Conservation (phyloP, 805 yeast genomes). For the Pichia kluyveri region DNA sequence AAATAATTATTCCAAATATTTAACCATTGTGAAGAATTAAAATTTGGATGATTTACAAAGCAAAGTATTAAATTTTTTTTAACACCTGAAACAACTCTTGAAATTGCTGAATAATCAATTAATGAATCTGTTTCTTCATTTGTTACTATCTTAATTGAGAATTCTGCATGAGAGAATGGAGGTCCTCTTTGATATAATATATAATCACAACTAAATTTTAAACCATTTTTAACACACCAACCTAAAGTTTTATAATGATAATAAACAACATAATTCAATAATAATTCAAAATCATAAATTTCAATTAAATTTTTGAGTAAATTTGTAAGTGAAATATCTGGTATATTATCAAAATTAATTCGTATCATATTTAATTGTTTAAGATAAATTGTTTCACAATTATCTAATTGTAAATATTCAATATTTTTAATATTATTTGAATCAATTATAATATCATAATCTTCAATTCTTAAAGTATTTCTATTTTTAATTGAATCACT, state of each 20-base stretch:
- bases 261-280: constrained; percentile 60
- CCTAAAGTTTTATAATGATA: constrained; percentile 84
- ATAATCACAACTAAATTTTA: constrained; percentile 86
- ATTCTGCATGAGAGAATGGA: constrained; percentile 91
- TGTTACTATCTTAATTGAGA: constrained; percentile 37
- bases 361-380: constrained; percentile 30
- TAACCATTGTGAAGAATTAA: constrained; percentile 20
- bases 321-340: background rate
- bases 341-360: constrained; percentile 2
- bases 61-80: constrained; percentile 65
- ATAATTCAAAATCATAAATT: constrained; percentile 9
- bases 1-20: constrained; percentile 8
- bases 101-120: constrained; percentile 58
- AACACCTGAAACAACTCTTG: constrained; percentile 82
- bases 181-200: constrained; percentile 86
- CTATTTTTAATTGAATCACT: too few species aligned
- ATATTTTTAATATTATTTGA: constrained; percentile 19
- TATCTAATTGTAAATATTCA: constrained; percentile 60
- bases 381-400: constrained; percentile 68
- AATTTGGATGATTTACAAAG: constrained; percentile 50
- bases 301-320: constrained; percentile 12
- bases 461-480: constrained; percentile 26
- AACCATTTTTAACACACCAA: constrained; percentile 90
- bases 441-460: constrained; percentile 25
- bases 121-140: constrained; percentile 14